phyloP scores from a whole-genome alignment of 352 stramenopile species.

The Pythium sukuiense region DNA sequence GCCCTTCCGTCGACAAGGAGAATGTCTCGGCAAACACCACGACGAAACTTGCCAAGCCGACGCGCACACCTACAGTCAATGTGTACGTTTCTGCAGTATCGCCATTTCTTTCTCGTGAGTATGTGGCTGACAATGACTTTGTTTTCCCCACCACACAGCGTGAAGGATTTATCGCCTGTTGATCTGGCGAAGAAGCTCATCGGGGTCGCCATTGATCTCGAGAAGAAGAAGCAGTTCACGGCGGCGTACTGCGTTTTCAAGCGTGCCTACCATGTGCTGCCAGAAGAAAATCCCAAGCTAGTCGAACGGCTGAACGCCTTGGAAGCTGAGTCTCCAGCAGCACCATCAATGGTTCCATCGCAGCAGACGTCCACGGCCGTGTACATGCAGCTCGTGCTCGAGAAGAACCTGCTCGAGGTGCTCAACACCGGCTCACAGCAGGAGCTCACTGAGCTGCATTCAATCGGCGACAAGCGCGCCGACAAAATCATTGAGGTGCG shows the following conservation, averaged over 20 bases:
- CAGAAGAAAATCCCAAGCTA: slow-evolving; percentile 48
- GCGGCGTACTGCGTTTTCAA: slow-evolving; percentile 57
- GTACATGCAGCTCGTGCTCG: slow-evolving; percentile 41
- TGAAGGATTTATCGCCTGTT: slow-evolving; percentile 32
- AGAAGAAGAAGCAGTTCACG: slow-evolving; percentile 39
- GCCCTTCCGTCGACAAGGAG: slow-evolving; percentile 18
- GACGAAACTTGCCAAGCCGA: neutral
- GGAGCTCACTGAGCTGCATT: slow-evolving; percentile 45
- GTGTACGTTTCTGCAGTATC: slow-evolving; percentile 7
- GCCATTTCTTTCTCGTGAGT: neutral
- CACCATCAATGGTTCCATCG: slow-evolving; percentile 27
- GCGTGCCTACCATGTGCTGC: slow-evolving; percentile 48
- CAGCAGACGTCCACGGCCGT: slow-evolving; percentile 42
- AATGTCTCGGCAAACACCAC: slow-evolving; percentile 14
- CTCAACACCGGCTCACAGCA: slow-evolving; percentile 44
- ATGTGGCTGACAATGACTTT: neutral
- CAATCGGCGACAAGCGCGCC: slow-evolving; percentile 55
- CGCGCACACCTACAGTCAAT: neutral
- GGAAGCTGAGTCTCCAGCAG: slow-evolving; percentile 29
- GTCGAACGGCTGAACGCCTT: slow-evolving; percentile 40
- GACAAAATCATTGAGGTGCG: slow-evolving; percentile 41
- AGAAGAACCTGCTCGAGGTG: slow-evolving; percentile 49
- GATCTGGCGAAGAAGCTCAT: slow-evolving; percentile 64
- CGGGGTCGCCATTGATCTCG: slow-evolving; percentile 46
- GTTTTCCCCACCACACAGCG: neutral